A percentile compares a stretch with the other conserved stretches of the same genome.
These are phyloP conservation scores for Diospyros kaki DNA, from an alignment of 148 eudicot genomes.

Conservation along the genomic window DNA sequence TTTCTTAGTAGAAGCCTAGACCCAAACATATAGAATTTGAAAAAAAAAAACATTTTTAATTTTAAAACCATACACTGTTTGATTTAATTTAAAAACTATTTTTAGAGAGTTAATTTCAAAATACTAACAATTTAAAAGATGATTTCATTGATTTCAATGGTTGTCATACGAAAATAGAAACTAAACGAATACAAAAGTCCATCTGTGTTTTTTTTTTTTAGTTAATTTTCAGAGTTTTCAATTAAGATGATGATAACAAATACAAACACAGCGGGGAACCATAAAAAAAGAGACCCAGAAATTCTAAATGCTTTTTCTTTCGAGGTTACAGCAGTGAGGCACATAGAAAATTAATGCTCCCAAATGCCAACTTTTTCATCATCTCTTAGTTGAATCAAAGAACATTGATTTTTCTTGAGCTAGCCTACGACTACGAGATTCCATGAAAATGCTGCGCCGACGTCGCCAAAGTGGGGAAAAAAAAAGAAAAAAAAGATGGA, in stretches of 20 bases:
- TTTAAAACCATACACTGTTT: no score
- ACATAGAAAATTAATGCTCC: constrained; percentile 7
- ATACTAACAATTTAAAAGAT: no score
- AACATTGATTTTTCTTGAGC: constrained; percentile 6
- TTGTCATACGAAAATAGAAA: no score
- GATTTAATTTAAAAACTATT: no score
- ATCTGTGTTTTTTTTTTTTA: not conserved
- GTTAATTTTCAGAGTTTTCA: not conserved
- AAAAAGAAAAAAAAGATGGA: not conserved
- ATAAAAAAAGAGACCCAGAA: not conserved
- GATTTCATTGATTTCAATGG: no score
- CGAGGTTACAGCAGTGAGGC: not conserved
- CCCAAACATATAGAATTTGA: no score
- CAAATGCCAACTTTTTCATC: constrained; percentile 16
- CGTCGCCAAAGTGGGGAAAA: constrained; percentile 11
- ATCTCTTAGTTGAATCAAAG: constrained; percentile 11
- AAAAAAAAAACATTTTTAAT: no score
- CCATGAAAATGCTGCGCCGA: constrained; percentile 1
- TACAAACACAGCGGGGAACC: not conserved
- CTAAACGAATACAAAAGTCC: no score
- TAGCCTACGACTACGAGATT: not conserved
- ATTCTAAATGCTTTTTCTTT: not conserved
- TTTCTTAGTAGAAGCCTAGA: no score
- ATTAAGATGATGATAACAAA: no score
- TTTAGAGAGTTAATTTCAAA: no score